Percentiles rank a stretch among this genome's conserved stretches.
phyloP scores from a whole-genome alignment of 139 green algal genomes.

The Micromonas commoda region DNA sequence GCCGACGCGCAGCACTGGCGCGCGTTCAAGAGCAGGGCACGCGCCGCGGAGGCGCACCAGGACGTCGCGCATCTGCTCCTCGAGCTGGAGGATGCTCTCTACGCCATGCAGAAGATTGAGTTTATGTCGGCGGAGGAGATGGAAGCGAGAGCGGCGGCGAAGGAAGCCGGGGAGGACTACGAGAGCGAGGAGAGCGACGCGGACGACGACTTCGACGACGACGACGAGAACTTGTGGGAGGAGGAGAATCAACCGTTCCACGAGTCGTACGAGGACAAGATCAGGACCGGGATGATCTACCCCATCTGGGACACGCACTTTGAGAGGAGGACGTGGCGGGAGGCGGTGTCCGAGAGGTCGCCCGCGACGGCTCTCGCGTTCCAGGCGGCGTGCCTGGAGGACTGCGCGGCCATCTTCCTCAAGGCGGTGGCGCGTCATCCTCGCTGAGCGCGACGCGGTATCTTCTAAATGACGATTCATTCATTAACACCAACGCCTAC shows the following conservation, averaged over 20 bases:
- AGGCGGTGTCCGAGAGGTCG: neutral
- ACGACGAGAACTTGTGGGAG: neutral
- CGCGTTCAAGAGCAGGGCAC: neutral
- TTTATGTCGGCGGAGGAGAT: neutral
- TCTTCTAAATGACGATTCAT: too few species aligned
- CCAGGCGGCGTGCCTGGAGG: too few species aligned
- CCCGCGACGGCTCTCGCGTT: neutral
- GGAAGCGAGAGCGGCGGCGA: neutral
- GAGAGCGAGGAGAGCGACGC: neutral
- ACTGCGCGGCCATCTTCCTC: too few species aligned
- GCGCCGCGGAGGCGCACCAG: neutral
- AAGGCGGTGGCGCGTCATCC: too few species aligned
- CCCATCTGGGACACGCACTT: slow-evolving; percentile 1
- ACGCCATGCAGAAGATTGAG: neutral
- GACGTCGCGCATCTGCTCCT: neutral
- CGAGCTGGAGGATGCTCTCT: slow-evolving; percentile 3
- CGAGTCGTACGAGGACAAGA: neutral
- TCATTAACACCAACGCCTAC: too few species aligned
- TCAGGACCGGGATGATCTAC: neutral
- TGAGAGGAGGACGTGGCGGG: neutral
- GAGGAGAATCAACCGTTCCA: neutral
- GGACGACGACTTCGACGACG: neutral
- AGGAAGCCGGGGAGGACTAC: slow-evolving; percentile 1
- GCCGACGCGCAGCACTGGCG: neutral
- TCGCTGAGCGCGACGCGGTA: too few species aligned